Evolutionary conservation across 2,329 filamentous ascomycete genomes (phyloP).

Genomic region (Oidium heveae): DNA sequence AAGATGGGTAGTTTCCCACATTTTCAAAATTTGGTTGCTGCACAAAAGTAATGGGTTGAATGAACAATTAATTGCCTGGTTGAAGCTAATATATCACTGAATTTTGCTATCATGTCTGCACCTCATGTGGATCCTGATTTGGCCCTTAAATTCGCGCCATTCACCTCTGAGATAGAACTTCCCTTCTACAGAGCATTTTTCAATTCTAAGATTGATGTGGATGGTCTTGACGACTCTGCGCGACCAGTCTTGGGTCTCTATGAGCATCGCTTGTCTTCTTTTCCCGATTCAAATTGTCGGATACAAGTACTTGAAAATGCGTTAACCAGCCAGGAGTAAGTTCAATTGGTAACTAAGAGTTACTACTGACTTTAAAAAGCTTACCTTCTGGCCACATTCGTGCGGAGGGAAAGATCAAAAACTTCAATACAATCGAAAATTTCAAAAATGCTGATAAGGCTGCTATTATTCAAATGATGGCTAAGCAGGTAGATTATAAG

Average conservation of each 20-base stretch:
- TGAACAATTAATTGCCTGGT: no score
- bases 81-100: neutral
- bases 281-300: conserved; percentile 52
- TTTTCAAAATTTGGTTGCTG: no score
- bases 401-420: conserved; percentile 82
- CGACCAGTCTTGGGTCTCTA: conserved; percentile 72
- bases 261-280: conserved; percentile 48
- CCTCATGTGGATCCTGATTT: conserved; percentile 4
- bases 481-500: conserved; percentile 34
- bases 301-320: conserved; percentile 82
- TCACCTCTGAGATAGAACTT: conserved; percentile 81
- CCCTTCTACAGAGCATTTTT: conserved; percentile 90
- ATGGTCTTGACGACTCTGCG: conserved; percentile 85
- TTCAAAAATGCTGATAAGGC: conserved; percentile 66
- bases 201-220: conserved; percentile 80
- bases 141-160: conserved; percentile 56
- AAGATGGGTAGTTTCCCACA: no score
- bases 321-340: conserved; percentile 60
- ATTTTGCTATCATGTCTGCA: neutral
- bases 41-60: no score
- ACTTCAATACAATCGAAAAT: conserved; percentile 87
- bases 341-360: conserved; percentile 6
- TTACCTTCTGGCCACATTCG: conserved; percentile 47
- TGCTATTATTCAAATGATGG: conserved; percentile 53
- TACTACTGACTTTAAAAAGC: conserved; percentile 19